A percentile compares a stretch with the other conserved stretches of the same genome.
Conservation (phyloP, 2,329 filamentous ascomycete genomes). For the Coleophoma crateriformis region DNA sequence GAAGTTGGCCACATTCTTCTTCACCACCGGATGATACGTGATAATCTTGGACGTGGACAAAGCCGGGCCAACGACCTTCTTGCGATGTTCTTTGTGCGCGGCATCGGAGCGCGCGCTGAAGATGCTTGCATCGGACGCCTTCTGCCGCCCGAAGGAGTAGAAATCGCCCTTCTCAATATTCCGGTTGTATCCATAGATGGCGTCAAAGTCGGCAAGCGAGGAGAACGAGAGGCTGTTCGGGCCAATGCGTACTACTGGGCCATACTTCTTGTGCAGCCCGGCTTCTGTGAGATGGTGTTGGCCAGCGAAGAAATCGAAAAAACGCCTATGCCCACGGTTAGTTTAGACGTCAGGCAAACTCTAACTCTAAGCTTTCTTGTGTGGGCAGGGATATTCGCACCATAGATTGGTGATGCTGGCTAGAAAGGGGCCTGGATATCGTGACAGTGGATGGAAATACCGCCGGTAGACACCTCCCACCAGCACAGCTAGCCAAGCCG, state of each 20-base stretch:
- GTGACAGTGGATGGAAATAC: slow-evolving; percentile 4
- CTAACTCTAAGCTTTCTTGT: not conserved
- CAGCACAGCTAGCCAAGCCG: not conserved
- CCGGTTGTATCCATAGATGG: slow-evolving; percentile 38
- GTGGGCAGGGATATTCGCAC: not conserved
- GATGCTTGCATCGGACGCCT: not conserved
- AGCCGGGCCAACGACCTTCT: slow-evolving; percentile 4
- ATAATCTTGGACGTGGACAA: not conserved
- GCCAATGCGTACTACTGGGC: slow-evolving; percentile 12
- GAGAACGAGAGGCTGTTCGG: slow-evolving; percentile 25
- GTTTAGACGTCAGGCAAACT: not conserved
- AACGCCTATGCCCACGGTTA: not conserved
- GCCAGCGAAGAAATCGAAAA: not conserved
- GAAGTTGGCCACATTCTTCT: slow-evolving; percentile 1
- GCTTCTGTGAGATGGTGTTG: not conserved
- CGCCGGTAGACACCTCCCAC: slow-evolving; percentile 2
- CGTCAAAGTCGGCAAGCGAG: slow-evolving; percentile 35
- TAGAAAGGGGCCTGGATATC: slow-evolving; percentile 3
- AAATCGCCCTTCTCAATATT: slow-evolving; percentile 5
- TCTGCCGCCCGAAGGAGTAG: slow-evolving; percentile 4
- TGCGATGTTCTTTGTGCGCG: slow-evolving; percentile 2
- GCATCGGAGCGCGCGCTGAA: slow-evolving; percentile 3
- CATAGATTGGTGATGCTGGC: slow-evolving; percentile 5
- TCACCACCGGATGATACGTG: not conserved
- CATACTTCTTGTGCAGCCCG: slow-evolving; percentile 5